Base-by-base conservation (phyloP, 257 asterid species). In the Solanum tarijense region DNA sequence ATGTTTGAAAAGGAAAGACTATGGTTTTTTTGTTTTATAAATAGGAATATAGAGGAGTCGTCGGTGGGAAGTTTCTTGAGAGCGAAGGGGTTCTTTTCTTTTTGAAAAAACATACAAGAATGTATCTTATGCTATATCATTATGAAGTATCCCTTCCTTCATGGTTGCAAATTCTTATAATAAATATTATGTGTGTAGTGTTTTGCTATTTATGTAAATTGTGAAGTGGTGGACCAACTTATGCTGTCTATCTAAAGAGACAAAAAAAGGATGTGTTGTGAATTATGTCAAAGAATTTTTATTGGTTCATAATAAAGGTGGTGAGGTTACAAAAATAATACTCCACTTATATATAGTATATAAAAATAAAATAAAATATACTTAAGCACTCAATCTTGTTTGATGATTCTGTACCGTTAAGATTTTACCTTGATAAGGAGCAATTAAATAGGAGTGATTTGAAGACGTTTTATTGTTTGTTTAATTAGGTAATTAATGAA, bases 51-150 rank as follows among this genome's bases (percentile, higher is more conserved):
- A 32, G 35, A 66, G 84, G 31, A 18, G 74, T 20, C 88, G 76
- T 86, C 34, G 85, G 88, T 74, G 85, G 85, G 85, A 86, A 73
- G 85, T 81, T 86, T 86, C 88, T 78, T 55, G 85, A 52, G 88
- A 71, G 6, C 46, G 41, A 81, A 48, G 68, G 29, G 43, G 85
- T 81, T 46, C 85, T 81, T 81, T 81, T 78, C 36, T 78, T 46
- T 46, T 48, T 82, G 31, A 18, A 18, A 31, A 21, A 31, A 69
- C 76, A 81, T 43, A 79, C 20, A 29, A 29, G 85, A 81, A 81
- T 81, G 68, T 81, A 46, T 46, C 68, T 25, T 39, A n/a, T 38
- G 55, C 32, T 10, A 65, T 65, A 12, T 9, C 35, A 25, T n/a
- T 16, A 48, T 48, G 85, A 81, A 81, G 69, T 81, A 81, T 81